Percentiles rank a stretch among this genome's conserved stretches.
These are phyloP conservation scores for Curvularia eragrostidis DNA, from an alignment of 2,329 filamentous ascomycete genomes.

Conservation along the genomic window DNA sequence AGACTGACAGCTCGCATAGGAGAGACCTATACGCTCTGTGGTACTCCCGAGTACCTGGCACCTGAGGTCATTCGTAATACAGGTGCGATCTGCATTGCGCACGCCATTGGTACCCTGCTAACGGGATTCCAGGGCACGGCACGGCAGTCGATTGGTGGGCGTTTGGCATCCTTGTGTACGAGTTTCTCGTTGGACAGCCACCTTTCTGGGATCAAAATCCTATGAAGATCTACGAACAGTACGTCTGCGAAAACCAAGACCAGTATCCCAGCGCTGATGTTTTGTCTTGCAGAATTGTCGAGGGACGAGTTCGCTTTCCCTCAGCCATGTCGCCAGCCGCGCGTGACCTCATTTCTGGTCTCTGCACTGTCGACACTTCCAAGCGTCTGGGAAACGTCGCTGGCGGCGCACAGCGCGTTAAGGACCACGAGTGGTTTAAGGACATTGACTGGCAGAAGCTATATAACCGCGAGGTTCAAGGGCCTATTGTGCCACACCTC, in stretches of 20 bases:
- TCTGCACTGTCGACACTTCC: constrained; percentile 81
- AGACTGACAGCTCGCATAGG: constrained; percentile 44
- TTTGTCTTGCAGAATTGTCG: constrained; percentile 67
- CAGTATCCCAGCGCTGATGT: neutral
- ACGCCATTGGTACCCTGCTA: constrained; percentile 18
- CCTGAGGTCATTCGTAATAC: constrained; percentile 86
- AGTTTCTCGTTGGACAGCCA: constrained; percentile 83
- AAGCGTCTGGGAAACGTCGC: constrained; percentile 79
- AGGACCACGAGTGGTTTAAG: constrained; percentile 77
- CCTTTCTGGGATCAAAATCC: constrained; percentile 89
- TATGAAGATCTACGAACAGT: constrained; percentile 82
- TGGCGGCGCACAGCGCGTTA: constrained; percentile 74
- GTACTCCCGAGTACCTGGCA: constrained; percentile 83
- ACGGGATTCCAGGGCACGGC: constrained; percentile 59
- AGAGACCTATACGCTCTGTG: constrained; percentile 84
- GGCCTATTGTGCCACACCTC: constrained; percentile 78
- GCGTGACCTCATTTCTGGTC: constrained; percentile 74
- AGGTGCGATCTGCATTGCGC: constrained; percentile 52
- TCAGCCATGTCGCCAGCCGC: constrained; percentile 71
- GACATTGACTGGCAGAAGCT: constrained; percentile 77
- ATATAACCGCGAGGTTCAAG: constrained; percentile 67
- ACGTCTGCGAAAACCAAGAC: constrained; percentile 12
- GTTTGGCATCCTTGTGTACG: constrained; percentile 81
- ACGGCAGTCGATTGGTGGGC: constrained; percentile 88
- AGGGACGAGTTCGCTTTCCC: constrained; percentile 78